These are phyloP conservation scores for Tieghemiomyces parasiticus DNA, from an alignment of 192 early-diverging fungal species.

Conservation along the genomic window DNA sequence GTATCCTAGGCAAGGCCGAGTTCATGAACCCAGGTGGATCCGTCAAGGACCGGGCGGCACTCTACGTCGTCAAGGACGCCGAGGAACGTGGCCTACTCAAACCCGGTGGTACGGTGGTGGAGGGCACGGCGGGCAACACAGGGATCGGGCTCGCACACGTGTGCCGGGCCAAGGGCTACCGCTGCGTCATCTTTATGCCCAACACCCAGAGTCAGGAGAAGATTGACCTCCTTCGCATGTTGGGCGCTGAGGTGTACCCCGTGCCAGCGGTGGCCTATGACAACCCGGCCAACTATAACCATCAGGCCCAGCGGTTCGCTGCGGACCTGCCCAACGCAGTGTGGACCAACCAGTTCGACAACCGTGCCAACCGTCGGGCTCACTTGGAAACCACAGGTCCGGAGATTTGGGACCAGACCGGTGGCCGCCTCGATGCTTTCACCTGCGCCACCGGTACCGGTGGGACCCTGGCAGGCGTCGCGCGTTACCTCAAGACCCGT, in stretches of 20 bases:
- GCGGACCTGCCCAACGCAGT: constrained; percentile 65
- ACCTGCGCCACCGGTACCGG: constrained; percentile 87
- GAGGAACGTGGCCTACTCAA: constrained; percentile 73
- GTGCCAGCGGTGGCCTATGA: constrained; percentile 88
- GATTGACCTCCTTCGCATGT: constrained; percentile 80
- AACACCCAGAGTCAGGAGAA: constrained; percentile 92
- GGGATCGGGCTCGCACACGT: constrained; percentile 94
- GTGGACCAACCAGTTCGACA: constrained; percentile 97
- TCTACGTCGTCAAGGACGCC: constrained; percentile 88
- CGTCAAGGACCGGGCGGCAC: constrained; percentile 92
- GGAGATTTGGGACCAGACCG: constrained; percentile 81
- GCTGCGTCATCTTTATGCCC: constrained; percentile 96
- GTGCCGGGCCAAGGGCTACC: constrained; percentile 85
- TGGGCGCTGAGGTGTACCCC: constrained; percentile 86
- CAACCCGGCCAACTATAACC: constrained; percentile 88
- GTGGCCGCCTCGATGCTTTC: constrained; percentile 73
- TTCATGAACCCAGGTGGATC: constrained; percentile 95
- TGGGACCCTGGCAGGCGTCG: constrained; percentile 77
- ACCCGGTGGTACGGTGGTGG: constrained; percentile 78
- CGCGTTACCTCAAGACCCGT: constrained; percentile 65
- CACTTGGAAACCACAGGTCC: constrained; percentile 94
- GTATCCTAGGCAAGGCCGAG: constrained; percentile 89
- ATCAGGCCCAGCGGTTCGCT: constrained; percentile 77
- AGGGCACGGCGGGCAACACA: constrained; percentile 84
- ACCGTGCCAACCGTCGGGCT: constrained; percentile 75